Evolutionary conservation across 2,329 filamentous ascomycete genomes (phyloP).

Genomic region (Fusarium fracticaudum): DNA sequence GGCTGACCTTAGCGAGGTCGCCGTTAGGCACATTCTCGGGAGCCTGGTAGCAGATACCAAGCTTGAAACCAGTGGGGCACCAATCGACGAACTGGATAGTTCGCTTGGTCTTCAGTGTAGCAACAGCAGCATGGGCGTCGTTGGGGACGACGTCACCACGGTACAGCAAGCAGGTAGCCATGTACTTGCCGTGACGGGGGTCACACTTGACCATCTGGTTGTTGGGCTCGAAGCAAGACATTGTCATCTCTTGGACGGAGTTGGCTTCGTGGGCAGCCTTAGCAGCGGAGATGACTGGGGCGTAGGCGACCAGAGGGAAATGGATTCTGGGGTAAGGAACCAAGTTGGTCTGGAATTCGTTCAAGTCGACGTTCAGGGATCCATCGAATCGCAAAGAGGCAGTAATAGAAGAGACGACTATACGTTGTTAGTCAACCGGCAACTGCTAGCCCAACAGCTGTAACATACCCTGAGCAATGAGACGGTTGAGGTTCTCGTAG

Average conservation of each 20-base stretch:
- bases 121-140: conserved; percentile 91
- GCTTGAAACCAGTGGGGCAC: conserved; percentile 99
- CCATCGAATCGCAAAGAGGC: conserved; percentile 98
- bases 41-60: conserved; percentile 99
- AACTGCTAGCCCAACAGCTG: not conserved
- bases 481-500: conserved; percentile 98
- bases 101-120: conserved; percentile 98
- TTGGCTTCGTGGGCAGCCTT: conserved; percentile 98
- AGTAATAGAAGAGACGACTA: conserved; percentile 97
- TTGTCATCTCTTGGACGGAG: conserved; percentile 97
- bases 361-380: conserved; percentile 98
- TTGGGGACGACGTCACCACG: conserved; percentile 98
- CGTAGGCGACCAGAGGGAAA: conserved; percentile 97
- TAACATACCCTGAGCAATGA: conserved; percentile 88
- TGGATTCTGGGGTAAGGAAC: conserved; percentile 99
- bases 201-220: conserved; percentile 99
- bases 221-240: conserved; percentile 99
- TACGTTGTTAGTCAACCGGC: conserved; percentile 33
- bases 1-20: conserved; percentile 97
- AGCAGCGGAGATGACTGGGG: conserved; percentile 91
- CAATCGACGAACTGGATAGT: conserved; percentile 99
- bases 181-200: conserved; percentile 99
- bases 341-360: conserved; percentile 99
- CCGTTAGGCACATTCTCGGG: conserved; percentile 96
- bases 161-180: conserved; percentile 98